phyloP scores from a whole-genome alignment of 257 asterid species.

The Ballota nigra region DNA sequence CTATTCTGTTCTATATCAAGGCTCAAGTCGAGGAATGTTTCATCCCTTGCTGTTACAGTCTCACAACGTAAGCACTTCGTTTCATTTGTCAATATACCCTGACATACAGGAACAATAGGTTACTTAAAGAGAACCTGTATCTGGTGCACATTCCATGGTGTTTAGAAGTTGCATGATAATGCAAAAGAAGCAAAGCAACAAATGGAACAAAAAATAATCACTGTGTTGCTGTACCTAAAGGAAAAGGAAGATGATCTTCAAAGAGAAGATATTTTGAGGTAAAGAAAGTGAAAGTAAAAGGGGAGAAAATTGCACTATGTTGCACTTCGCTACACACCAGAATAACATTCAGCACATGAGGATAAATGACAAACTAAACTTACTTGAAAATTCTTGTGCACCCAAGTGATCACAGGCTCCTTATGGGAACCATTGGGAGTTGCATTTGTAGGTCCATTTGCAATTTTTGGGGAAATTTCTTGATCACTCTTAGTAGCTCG shows the following conservation, averaged over 20 bases:
- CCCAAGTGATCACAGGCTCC: slow-evolving; percentile 84
- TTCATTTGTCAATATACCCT: slow-evolving; percentile 86
- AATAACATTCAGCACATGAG: background rate
- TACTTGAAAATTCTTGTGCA: slow-evolving; percentile 91
- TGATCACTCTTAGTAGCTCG: slow-evolving; percentile 54
- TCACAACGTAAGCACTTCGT: slow-evolving; percentile 83
- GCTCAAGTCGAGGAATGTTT: slow-evolving; percentile 84
- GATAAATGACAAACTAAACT: slow-evolving; percentile 17
- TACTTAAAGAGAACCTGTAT: background rate
- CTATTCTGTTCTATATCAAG: slow-evolving; percentile 89
- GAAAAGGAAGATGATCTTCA: background rate
- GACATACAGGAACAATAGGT: slow-evolving; percentile 24
- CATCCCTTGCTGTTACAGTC: slow-evolving; percentile 93
- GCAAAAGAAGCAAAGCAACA: background rate
- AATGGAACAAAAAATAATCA: background rate
- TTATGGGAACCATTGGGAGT: slow-evolving; percentile 49
- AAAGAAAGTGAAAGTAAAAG: background rate
- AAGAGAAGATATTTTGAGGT: background rate
- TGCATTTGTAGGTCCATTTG: slow-evolving; percentile 58
- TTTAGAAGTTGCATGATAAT: background rate
- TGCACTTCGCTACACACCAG: background rate
- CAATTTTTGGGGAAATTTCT: slow-evolving; percentile 52
- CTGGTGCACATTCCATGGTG: background rate
- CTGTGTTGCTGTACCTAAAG: background rate
- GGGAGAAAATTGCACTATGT: background rate